Evolutionary conservation across 1,139 yeast species (phyloP), one percentile per base, ranked within the genome.

Genomic region (Yamadazyma sp.): DNA sequence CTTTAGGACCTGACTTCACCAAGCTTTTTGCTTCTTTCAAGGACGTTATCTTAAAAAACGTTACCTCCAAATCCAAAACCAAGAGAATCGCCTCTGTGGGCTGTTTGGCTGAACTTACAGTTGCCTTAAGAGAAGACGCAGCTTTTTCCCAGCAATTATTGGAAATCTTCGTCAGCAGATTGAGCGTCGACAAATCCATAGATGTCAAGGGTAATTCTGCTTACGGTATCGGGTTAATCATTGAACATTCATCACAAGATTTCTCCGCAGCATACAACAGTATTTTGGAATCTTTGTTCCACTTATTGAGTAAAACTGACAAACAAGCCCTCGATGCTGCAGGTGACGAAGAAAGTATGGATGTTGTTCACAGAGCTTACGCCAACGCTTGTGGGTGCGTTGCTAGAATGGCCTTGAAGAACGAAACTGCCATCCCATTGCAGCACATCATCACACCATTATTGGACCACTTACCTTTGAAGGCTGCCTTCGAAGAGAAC

Each of bases 381-480:
- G 96, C 98, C 46, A 92, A 92, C 62, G 96, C 96, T 6, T 86
- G 95, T 63, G 99, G 99, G 34, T 92, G 98, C 76, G 95, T 91
- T 45, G 89, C 96, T 25, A 83, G 98, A 67, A 77, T 92, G 87
- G 77, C 87, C 16, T 70, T 87, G 61, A 83, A 84, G 60, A 78
- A 86, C 60, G 81, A 80, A 55, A 69, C 69, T 39, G 77, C 83
- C 34, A 82, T 92, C 49, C 98, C 98, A 45, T 67, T 89, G 54
- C 79, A 77, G 46, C 95, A 83, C 50, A 86, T 92, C 26, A 62
- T 92, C 39, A 88, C 89, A 33, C 86, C 84, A 30, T 72, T 94
- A 54, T 70, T 91, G 48, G 69, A 73, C 39, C 92, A 86, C 57
- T 75, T 94, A 59, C 99, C 99, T 39, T 77, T 92, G 59, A 79